phyloP scores from a whole-genome alignment of 257 asterid species.

The Anisodus tanguticus region DNA sequence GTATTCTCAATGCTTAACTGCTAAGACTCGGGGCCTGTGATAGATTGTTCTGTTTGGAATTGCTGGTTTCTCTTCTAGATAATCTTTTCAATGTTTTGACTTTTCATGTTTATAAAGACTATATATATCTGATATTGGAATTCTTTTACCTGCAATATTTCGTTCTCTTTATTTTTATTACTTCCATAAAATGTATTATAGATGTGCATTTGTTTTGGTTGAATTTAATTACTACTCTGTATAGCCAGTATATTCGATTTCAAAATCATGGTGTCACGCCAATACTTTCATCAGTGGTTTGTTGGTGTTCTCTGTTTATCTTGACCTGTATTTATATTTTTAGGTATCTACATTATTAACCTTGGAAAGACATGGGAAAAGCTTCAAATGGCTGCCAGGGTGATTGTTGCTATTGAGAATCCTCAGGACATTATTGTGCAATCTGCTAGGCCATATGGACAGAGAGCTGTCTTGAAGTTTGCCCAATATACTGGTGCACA shows the following conservation, averaged over 20 bases:
- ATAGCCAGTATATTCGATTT: background rate
- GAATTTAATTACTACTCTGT: background rate
- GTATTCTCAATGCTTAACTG: background rate
- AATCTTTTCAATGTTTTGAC: background rate
- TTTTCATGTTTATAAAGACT: background rate
- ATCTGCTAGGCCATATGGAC: conserved; percentile 42
- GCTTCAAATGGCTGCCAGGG: conserved; percentile 43
- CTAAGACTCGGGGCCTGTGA: background rate
- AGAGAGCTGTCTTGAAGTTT: conserved; percentile 42
- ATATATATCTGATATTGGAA: background rate
- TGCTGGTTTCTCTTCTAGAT: background rate
- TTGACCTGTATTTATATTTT: background rate
- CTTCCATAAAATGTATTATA: background rate
- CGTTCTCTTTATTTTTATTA: background rate
- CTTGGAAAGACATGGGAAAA: conserved; percentile 41
- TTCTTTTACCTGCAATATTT: background rate
- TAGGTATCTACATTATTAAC: conserved; percentile 42
- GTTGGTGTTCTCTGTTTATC: background rate
- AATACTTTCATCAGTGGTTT: background rate
- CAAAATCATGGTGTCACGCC: background rate
- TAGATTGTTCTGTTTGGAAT: background rate
- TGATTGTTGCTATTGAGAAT: conserved; percentile 40
- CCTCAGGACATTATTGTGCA: conserved; percentile 40
- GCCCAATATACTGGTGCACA: conserved; percentile 40
- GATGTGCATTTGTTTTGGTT: background rate